Evolutionary conservation across 1,284 basidiomycete genomes (phyloP).

Genomic region (Mycena sp.): DNA sequence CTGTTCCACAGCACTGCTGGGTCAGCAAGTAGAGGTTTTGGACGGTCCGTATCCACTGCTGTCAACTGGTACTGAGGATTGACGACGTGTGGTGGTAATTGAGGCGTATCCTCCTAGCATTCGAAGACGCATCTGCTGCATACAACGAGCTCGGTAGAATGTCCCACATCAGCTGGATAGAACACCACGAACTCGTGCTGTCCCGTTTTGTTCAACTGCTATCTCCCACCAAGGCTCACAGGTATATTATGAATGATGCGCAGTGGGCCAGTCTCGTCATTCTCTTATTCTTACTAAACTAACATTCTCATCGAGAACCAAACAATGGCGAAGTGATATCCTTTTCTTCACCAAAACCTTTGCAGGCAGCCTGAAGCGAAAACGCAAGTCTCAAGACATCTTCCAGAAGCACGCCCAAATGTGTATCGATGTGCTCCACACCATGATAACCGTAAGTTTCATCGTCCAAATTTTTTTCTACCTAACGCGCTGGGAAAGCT

Average conservation of each 20-base stretch:
- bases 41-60: no score
- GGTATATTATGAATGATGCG: not conserved
- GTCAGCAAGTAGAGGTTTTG: no score
- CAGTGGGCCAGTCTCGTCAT: not conserved
- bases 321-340: not conserved
- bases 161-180: slow-evolving; percentile 2
- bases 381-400: not conserved
- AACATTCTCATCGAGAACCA: not conserved
- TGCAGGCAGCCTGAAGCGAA: not conserved
- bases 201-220: not conserved
- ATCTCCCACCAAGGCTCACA: not conserved
- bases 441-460: not conserved
- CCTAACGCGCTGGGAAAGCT: not conserved
- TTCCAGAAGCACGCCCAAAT: slow-evolving; percentile 1
- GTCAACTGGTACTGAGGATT: no score
- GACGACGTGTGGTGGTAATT: no score
- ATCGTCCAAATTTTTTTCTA: no score
- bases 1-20: no score
- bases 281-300: not conserved
- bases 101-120: no score
- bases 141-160: slow-evolving; percentile 6
- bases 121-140: not conserved
- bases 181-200: slow-evolving; percentile 9
- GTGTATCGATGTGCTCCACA: slow-evolving; percentile 8
- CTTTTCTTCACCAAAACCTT: not conserved